Conservation (phyloP, 2,329 filamentous ascomycete genomes). For the Ceratocystis variospora region DNA sequence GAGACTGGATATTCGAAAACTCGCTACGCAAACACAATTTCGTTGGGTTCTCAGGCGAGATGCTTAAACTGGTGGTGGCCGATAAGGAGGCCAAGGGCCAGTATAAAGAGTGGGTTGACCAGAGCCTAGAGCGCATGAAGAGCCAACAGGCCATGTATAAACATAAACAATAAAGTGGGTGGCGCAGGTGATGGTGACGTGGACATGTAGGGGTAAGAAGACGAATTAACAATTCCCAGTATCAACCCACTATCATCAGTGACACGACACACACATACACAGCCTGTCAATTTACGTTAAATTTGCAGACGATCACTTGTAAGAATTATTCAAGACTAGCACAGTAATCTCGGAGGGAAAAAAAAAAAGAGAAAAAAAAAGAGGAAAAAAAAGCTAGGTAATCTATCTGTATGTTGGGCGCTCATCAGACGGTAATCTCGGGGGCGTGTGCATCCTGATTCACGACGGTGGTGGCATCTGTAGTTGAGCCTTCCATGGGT, state of each 20-base stretch:
- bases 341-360: background rate
- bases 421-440: background rate
- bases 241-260: background rate
- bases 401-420: background rate
- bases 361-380: too few species aligned
- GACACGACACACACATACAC: background rate
- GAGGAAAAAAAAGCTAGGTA: too few species aligned
- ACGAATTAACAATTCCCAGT: background rate
- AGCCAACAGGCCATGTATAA: conserved; percentile 27
- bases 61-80: conserved; percentile 73
- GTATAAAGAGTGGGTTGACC: conserved; percentile 53
- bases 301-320: too few species aligned
- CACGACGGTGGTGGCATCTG: conserved; percentile 3
- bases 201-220: conserved; percentile 28
- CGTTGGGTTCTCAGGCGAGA: conserved; percentile 83
- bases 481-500: background rate
- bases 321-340: background rate
- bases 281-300: too few species aligned
- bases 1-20: conserved; percentile 90
- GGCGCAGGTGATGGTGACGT: conserved; percentile 29
- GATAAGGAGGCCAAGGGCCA: conserved; percentile 55
- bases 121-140: conserved; percentile 45
- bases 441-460: background rate
- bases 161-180: conserved; percentile 25
- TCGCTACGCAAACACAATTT: conserved; percentile 86